Evolutionary conservation across 176 grass and related monocot species (phyloP).

Genomic region (Phyllostachys edulis): DNA sequence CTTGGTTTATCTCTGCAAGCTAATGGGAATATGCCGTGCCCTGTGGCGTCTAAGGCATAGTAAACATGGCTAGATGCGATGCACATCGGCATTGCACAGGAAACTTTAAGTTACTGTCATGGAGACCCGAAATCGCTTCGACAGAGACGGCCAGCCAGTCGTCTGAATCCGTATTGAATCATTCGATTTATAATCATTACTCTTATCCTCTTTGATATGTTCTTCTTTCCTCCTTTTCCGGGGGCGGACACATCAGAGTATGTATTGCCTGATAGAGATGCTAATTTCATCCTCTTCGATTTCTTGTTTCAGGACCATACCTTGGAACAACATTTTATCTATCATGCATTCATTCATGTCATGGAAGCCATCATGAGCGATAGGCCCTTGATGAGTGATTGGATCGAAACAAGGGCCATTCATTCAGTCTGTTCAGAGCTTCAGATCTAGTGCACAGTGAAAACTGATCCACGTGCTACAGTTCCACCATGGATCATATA

Average conservation of each 20-base stretch:
- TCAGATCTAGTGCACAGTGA: conserved; percentile 12
- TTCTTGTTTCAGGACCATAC: not conserved
- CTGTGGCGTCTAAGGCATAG: not conserved
- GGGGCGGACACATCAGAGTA: not conserved
- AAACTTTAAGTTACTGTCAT: conserved; percentile 21
- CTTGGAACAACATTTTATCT: not conserved
- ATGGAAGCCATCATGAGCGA: not conserved
- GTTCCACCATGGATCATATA: not conserved
- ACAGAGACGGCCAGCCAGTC: conserved; percentile 15
- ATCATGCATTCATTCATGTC: not conserved
- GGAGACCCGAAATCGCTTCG: not conserved
- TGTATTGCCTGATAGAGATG: not conserved
- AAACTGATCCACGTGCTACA: not conserved
- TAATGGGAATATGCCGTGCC: not conserved
- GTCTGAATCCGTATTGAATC: not conserved
- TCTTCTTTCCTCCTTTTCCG: not conserved
- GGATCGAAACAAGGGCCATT: conserved; percentile 6
- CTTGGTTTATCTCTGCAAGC: not conserved
- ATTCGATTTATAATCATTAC: conserved; percentile 21
- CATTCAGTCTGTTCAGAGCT: not conserved
- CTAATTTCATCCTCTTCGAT: not conserved
- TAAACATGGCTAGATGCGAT: not conserved
- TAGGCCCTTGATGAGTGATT: not conserved
- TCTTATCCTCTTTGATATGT: not conserved
- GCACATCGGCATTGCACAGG: not conserved